These are phyloP conservation scores for Exophiala xenobiotica DNA, from an alignment of 2,329 filamentous ascomycete species.

Conservation along the genomic window DNA sequence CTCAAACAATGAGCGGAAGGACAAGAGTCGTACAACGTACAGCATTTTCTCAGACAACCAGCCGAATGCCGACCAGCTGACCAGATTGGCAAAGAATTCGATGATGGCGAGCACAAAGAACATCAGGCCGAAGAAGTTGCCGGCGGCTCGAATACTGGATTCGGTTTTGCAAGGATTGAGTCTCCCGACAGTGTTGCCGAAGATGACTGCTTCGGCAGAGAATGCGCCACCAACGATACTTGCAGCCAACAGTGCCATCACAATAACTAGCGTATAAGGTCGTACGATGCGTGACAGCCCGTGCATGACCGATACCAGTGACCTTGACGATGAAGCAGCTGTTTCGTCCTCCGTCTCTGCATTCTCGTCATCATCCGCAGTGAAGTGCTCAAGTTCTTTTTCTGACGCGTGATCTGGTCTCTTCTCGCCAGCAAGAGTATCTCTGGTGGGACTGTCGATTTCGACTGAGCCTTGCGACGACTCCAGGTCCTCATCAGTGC, in stretches of 20 bases:
- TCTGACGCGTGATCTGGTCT: background rate
- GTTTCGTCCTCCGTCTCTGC: background rate
- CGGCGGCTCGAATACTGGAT: slow-evolving; percentile 49
- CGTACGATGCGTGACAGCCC: slow-evolving; percentile 42
- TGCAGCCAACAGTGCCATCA: slow-evolving; percentile 52
- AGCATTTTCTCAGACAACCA: slow-evolving; percentile 22
- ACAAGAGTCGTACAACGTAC: slow-evolving; percentile 21
- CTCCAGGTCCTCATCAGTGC: slow-evolving; percentile 35
- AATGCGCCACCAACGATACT: slow-evolving; percentile 59
- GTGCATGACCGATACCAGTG: slow-evolving; percentile 28
- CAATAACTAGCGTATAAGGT: slow-evolving; percentile 46
- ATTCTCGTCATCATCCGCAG: background rate
- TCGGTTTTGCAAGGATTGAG: slow-evolving; percentile 55
- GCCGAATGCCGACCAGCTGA: slow-evolving; percentile 49
- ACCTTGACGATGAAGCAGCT: slow-evolving; percentile 2
- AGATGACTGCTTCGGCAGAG: slow-evolving; percentile 58
- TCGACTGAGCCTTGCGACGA: background rate
- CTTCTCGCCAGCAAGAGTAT: background rate
- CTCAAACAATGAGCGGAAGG: slow-evolving; percentile 25
- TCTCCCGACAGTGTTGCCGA: slow-evolving; percentile 59
- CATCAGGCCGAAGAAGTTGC: slow-evolving; percentile 57
- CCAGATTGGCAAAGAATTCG: slow-evolving; percentile 61
- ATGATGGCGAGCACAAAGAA: slow-evolving; percentile 62
- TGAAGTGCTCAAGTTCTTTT: background rate
- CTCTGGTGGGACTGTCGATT: background rate